Base-by-base conservation (phyloP, 305 asterid genomes). In the Euphrasia arctica region DNA sequence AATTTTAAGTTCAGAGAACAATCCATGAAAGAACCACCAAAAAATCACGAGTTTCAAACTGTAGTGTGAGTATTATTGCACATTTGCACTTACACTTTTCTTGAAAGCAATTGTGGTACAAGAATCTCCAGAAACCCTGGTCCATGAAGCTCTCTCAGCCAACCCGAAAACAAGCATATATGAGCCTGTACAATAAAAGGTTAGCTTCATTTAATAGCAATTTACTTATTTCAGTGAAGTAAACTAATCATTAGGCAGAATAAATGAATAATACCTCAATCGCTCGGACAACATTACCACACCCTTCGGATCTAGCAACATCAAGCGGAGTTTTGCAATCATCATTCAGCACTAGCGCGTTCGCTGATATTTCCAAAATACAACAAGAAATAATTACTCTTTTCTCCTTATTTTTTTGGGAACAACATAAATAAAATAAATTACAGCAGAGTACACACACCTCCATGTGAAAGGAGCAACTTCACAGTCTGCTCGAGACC, bases 321-420 rank as follows among this genome's bases (percentile, higher is more conserved):
- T 93, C 99, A 61, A 93, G 89, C 54, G 97, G 95, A 43, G 96
- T 86, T 71, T 90, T 97, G 62, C 91, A 84, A 72, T 82, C 91
- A 70, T 88, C 99, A 74, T 93, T 93, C 82, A 86, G 86, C 67
- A 82, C 62, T 12, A 93, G 71, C 7, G 92, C 95, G 86, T 88
- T 90, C 65, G 95, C 99, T 93, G 85, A 78, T 62, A 67, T 68
- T 18, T 18, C 22, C 22, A 18, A 18, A 18, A n/a, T 49, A 22
- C 65, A 74, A 55, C 58, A 70, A 54, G n/a, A 55, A 67, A 68
- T 43, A 63, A 63, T 15, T 31, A 54, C 56, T 65, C 1, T 25
- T 25, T 6, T 32, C 39, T 5, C 39, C 39, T 32, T 32, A 32
- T 71, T 1, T 41, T 0, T 43, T 43, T 3, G 54, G 57, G 28